Base-by-base conservation (phyloP, 202 grass and related monocot genomes). In the Zizania palustris region DNA sequence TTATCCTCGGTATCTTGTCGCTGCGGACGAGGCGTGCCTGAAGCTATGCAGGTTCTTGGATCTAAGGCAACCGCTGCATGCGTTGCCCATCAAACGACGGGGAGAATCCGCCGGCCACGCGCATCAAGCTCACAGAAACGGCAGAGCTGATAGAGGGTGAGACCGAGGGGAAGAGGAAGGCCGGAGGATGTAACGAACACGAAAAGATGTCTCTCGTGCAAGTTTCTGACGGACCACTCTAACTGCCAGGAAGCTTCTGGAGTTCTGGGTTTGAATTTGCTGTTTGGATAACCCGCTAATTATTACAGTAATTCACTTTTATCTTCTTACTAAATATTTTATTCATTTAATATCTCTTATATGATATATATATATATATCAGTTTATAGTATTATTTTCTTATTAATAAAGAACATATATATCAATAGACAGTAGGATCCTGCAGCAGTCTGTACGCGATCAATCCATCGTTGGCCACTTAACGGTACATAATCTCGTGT, bases 81-180 rank as follows among this genome's bases (percentile, higher is more conserved):
- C 80, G 84, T 93, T 93, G 88, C 91, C 91, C 91, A 90, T 93
- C 87, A 93, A 93, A 93, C 84, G 86, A 45, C 86, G 78, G 91
- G 80, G 76, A 6, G 60, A 35, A 74, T 36, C 80, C 72, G 80
- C 19, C 63, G 61, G 35, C 80, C 45, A 60, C 71, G 72, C 57
- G 85, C 77, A 80, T 66, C 65, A 75, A 80, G 19, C 48, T 54
- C 81, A 44, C 81, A 59, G 45, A 21, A 33, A 56, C 46, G 67
- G 40, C 40, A 82, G 80, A 40, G 70, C 70, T 48, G 58, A 21
- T 38, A 46, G 56, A 45, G 48, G n/a, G n/a, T n/a, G n/a, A n/a
- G n/a, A n/a, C n/a, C n/a, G n/a, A n/a, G n/a, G n/a, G n/a, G n/a
- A n/a, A n/a, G n/a, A n/a, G n/a, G 28, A 28, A 28, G 28, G 2